Evolutionary conservation across 2,329 filamentous ascomycete genomes (phyloP).

Genomic region (Myriosclerotinia curreyana): DNA sequence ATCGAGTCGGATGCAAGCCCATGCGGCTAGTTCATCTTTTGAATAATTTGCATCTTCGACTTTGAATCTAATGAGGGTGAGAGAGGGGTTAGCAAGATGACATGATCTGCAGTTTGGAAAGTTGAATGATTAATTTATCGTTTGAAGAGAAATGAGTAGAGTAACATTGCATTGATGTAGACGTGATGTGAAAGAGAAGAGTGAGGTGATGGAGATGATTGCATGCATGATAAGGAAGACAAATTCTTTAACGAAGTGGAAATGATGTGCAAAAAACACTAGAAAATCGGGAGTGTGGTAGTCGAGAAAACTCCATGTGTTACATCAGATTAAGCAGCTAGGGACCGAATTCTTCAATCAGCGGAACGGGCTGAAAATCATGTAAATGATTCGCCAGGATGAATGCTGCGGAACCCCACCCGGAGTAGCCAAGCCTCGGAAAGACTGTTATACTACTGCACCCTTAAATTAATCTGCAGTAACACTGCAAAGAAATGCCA

Average conservation of each 20-base stretch:
- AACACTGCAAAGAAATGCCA: background rate
- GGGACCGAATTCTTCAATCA: background rate
- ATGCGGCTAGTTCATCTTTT: constrained; percentile 75
- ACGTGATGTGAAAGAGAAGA: background rate
- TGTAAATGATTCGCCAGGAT: constrained; percentile 5
- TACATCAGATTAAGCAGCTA: constrained; percentile 4
- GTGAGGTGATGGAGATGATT: background rate
- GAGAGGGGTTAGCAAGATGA: constrained; percentile 2
- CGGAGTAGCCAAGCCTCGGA: constrained; percentile 2
- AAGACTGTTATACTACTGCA: background rate
- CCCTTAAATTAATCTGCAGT: constrained; percentile 6
- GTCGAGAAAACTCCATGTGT: constrained; percentile 6
- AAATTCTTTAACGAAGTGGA: background rate
- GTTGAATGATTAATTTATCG: background rate
- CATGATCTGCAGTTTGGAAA: too few species aligned
- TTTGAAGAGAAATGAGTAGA: background rate
- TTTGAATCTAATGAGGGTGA: constrained; percentile 56
- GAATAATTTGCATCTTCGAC: constrained; percentile 83
- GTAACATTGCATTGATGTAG: constrained; percentile 10
- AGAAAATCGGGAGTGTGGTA: background rate
- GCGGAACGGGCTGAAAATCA: background rate
- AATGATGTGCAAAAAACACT: background rate
- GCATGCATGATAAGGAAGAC: constrained; percentile 2
- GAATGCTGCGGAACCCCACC: background rate
- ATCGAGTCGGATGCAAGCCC: constrained; percentile 86